Evolutionary conservation across 1,284 basidiomycete genomes (phyloP), one percentile per base, ranked within the genome.

Genomic region (Abortiporus biennis): DNA sequence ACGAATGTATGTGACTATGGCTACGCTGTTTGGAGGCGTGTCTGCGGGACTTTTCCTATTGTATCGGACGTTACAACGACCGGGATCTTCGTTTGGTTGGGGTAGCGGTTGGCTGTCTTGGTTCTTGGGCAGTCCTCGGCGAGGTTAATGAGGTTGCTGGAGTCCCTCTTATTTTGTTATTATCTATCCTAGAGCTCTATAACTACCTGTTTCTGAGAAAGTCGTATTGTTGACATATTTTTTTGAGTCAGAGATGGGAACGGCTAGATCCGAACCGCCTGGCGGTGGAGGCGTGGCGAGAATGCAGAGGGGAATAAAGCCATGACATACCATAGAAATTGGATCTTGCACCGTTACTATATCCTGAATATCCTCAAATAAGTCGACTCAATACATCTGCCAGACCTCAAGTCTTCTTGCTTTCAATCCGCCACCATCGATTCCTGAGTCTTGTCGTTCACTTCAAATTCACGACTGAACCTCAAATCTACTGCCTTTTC

Each of bases 41-140:
- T 76, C 80, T 30, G 80, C 82, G n/a, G 79, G 78, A 23, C 51
- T 85, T 53, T 64, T 85, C 48, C 71, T 87, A 63, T 58, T 81
- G 40, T 80, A 80, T 62, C 75, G 85, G 63, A 80, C 76, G 53
- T 61, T 85, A 52, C 51, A 76, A 54, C 67, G 76, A 42, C 80
- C 81, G 42, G 79, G 80, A 42, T 56, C 66, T 25, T 59, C 80
- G 23, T 67, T 70, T 45, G 62, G 63, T 34, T 79, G 80, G 74
- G 69, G 60, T 40, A 61, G 73, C 32, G 68, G 72, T 48, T 81
- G 78, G 80, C 63, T 70, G 43, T 65, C 67, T 15, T 84, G 80
- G 80, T 48, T 82, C 42, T 50, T 80, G 47, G 76, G 78, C 47
- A 66, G 64, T 20, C 45, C 41, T 47, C 47, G 47, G 46, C 36